phyloP scores from a whole-genome alignment of 805 yeast species.

The Ascoidea rubescens region DNA sequence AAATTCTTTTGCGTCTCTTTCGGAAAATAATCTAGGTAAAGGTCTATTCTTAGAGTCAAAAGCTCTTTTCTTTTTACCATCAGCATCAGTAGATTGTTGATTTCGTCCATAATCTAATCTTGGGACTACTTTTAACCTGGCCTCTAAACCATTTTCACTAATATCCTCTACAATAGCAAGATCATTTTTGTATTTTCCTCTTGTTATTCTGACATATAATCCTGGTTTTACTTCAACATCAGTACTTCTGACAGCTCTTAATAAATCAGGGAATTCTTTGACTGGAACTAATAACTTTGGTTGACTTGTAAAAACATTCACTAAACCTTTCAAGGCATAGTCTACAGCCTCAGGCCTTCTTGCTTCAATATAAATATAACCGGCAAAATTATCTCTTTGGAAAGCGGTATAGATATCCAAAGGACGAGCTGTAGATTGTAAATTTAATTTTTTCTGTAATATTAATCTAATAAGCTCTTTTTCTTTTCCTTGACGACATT shows the following conservation, averaged over 20 bases:
- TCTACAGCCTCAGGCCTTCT: constrained; percentile 85
- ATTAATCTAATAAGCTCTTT: constrained; percentile 79
- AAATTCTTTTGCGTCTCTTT: constrained; percentile 74
- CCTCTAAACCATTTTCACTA: constrained; percentile 91
- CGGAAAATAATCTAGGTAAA: constrained; percentile 74
- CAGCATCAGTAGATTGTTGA: constrained; percentile 38
- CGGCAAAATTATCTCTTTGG: constrained; percentile 86
- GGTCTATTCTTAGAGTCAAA: constrained; percentile 45
- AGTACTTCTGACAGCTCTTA: constrained; percentile 78
- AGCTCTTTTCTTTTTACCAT: constrained; percentile 30
- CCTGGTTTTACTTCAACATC: constrained; percentile 89
- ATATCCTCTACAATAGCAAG: constrained; percentile 86
- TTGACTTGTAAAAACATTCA: constrained; percentile 54
- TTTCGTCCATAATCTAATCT: constrained; percentile 80
- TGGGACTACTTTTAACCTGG: constrained; percentile 85
- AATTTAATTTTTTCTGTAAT: constrained; percentile 68
- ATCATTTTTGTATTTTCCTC: constrained; percentile 89
- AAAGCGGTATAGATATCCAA: constrained; percentile 79
- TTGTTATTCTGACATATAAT: constrained; percentile 75
- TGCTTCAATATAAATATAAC: constrained; percentile 90
- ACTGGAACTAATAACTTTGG: constrained; percentile 85
- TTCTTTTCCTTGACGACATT: constrained; percentile 88
- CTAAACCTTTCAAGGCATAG: constrained; percentile 78
- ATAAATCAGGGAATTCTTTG: constrained; percentile 83
- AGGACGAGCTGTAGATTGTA: constrained; percentile 63